Percentiles rank a stretch among this genome's conserved stretches.
Evolutionary conservation across 495 filamentous ascomycete genomes (phyloP).

Genomic region (Elaphomyces granulatus): DNA sequence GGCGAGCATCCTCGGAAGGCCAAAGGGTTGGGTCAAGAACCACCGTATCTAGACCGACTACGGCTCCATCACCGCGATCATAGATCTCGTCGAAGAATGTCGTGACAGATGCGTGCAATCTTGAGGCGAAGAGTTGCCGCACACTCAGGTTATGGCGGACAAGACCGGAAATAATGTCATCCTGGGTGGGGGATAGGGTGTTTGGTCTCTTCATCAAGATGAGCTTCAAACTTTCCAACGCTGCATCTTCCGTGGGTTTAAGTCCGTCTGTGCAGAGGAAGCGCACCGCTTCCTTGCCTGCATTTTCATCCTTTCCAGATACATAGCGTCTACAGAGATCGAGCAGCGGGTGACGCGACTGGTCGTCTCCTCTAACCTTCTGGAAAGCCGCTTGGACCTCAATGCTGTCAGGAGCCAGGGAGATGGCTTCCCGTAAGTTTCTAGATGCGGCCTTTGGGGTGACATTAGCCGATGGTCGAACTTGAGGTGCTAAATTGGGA

Average conservation of each 20-base stretch:
- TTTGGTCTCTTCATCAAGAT: conserved; percentile 32
- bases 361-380: conserved; percentile 37
- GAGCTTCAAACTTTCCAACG: conserved; percentile 39
- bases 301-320: conserved; percentile 33
- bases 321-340: conserved; percentile 41
- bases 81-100: conserved; percentile 44
- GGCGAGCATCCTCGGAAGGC: conserved; percentile 35
- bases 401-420: conserved; percentile 42
- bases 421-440: conserved; percentile 46
- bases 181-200: conserved; percentile 29
- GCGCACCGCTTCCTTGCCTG: conserved; percentile 42
- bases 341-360: conserved; percentile 33
- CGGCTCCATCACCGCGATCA: conserved; percentile 43
- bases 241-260: conserved; percentile 37
- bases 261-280: conserved; percentile 39
- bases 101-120: conserved; percentile 35
- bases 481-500: conserved; percentile 4
- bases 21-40: conserved; percentile 43
- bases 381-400: conserved; percentile 39
- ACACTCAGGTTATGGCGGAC: conserved; percentile 41
- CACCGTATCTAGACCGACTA: conserved; percentile 42
- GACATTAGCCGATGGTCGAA: conserved; percentile 6
- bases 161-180: conserved; percentile 46
- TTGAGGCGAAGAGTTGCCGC: conserved; percentile 36
- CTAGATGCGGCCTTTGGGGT: conserved; percentile 38